Conservation (phyloP, 2,329 filamentous ascomycete genomes). For the Fusarium subtropicale region DNA sequence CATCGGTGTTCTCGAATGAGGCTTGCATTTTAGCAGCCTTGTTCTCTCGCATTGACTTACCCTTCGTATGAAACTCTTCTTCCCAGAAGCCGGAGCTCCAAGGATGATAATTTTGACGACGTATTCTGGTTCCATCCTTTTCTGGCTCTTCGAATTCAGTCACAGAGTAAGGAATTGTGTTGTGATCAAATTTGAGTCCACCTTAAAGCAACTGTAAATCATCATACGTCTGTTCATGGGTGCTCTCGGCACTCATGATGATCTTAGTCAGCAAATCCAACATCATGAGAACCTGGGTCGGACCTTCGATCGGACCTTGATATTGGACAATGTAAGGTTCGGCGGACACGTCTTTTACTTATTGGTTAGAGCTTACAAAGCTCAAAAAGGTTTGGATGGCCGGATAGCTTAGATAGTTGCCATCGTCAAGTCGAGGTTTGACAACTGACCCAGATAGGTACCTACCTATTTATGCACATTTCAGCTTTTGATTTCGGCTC, state of each 20-base stretch:
- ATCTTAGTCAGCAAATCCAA: constrained; percentile 36
- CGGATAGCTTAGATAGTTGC: too few species aligned
- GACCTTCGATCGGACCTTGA: not conserved
- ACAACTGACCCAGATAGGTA: not conserved
- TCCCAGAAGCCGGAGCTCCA: constrained; percentile 31
- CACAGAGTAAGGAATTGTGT: not conserved
- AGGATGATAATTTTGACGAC: constrained; percentile 35
- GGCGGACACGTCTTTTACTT: not conserved
- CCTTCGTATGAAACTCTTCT: constrained; percentile 38
- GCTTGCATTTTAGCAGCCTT: not conserved
- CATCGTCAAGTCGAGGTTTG: not conserved
- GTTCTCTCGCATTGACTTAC: constrained; percentile 18
- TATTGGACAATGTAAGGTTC: not conserved
- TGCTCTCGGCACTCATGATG: constrained; percentile 32
- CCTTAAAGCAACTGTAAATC: not conserved
- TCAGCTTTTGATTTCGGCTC: not conserved
- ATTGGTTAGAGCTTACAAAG: not conserved
- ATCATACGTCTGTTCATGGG: constrained; percentile 21
- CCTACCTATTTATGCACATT: not conserved
- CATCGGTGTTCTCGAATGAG: not conserved
- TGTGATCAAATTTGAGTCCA: not conserved
- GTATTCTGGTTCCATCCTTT: constrained; percentile 20
- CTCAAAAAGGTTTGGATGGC: not conserved
- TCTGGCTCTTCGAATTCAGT: not conserved
- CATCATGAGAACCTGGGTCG: constrained; percentile 14